Evolutionary conservation across 768 basidiomycete genomes (phyloP), one percentile per base, ranked within the genome.

Genomic region (Exsudoporus frostii): DNA sequence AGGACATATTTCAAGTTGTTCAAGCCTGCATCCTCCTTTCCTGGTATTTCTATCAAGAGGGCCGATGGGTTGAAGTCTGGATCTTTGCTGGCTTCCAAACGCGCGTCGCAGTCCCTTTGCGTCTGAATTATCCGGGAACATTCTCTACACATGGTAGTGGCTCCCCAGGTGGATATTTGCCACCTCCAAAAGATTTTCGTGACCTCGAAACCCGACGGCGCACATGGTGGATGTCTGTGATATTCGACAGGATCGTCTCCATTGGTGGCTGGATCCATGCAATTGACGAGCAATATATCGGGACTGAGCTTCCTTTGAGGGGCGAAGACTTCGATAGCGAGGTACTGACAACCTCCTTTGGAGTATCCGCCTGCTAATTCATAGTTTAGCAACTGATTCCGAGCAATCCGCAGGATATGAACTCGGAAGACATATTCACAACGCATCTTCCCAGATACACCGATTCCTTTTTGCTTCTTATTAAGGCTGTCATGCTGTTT

Each of bases 41-140:
- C 2, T 93, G 91, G 91, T 92, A 90, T 70, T 92, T 92, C 59
- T 93, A 92, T 64, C 86, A 90, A 51, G 91, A 92, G 70, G 90
- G 91, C 3, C 79, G 90, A 50, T 82, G 91, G 91, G 90, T 92
- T 9, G 91, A 93, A 70, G 86, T 92, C 4, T 92, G 91, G 91
- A 88, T 92, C 37, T 91, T 91, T 70, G 89, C 91, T 19, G 88
- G 82, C 13, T 92, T 92, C 63, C 88, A 91, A 65, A 89, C 85
- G 15, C 79, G 90, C 29, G 88, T 89, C 19, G 87, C 89, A 24
- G 78, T 92, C 17, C 91, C 90, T 6, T 75, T 93, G 29, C 84
- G 90, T 39, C 71, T 92, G 25, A 93, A 93, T 68, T 90, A 90
- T 66, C 90, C 90, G 4, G 90, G 91, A 33, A 91, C 90, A 17